phyloP scores from a whole-genome alignment of 2,329 filamentous ascomycete species.

The Coniochaeta sp. region DNA sequence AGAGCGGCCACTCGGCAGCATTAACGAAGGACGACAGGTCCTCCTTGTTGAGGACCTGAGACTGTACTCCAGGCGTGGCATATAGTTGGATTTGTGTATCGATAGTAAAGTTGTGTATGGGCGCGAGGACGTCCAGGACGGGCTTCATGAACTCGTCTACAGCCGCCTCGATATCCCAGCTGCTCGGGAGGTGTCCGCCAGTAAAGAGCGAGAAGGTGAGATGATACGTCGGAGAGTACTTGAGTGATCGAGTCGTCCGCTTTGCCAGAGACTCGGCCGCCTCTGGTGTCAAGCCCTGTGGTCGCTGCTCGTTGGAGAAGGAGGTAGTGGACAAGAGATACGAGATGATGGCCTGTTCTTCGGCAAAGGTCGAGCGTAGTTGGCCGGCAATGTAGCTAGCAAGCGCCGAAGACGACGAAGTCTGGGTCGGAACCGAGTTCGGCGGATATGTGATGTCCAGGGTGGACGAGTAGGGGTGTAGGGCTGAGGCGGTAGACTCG shows the following conservation, averaged over 20 bases:
- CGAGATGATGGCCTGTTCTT: conserved; percentile 83
- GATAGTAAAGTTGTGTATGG: conserved; percentile 91
- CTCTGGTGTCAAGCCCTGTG: conserved; percentile 40
- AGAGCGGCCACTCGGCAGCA: conserved; percentile 93
- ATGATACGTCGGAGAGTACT: conserved; percentile 90
- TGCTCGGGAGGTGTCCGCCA: conserved; percentile 66
- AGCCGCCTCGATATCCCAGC: conserved; percentile 84
- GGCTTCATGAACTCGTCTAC: conserved; percentile 76
- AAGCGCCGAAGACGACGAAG: conserved; percentile 63
- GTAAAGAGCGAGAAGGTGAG: conserved; percentile 94
- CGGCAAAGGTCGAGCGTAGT: conserved; percentile 70
- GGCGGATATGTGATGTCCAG: conserved; percentile 73
- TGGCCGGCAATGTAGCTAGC: conserved; percentile 73
- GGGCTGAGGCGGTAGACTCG: conserved; percentile 49
- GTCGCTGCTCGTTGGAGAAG: conserved; percentile 37
- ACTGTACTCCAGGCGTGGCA: conserved; percentile 60
- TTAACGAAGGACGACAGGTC: conserved; percentile 95
- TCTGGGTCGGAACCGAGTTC: conserved; percentile 58
- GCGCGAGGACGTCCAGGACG: conserved; percentile 67
- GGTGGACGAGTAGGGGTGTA: conserved; percentile 62
- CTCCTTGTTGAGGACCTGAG: conserved; percentile 66
- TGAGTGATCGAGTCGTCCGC: conserved; percentile 78
- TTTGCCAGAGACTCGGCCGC: conserved; percentile 50
- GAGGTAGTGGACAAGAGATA: conserved; percentile 59
- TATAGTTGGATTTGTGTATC: conserved; percentile 96